Base-by-base conservation (phyloP, 257 asterid species). In the Rhazya stricta region DNA sequence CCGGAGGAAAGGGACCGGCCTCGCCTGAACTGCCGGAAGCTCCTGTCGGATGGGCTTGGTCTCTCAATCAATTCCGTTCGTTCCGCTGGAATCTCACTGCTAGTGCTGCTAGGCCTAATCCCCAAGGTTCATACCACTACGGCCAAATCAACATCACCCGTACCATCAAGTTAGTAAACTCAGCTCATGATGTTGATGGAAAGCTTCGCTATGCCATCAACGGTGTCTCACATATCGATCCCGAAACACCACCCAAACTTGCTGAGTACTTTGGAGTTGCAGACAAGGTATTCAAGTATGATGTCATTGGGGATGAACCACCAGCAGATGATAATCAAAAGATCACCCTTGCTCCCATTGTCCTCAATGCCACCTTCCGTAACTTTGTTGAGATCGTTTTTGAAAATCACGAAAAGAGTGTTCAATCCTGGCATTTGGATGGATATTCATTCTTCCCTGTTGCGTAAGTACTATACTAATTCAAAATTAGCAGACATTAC, bases 81-180 rank as follows among this genome's bases (percentile, higher is more conserved):
- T 77, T 85, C 62, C 68, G 89, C 8, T 90, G 96, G 96, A 90
- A 90, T 61, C 71, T 90, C 1, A 90, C 93, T 0, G 93, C 93
- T 29, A 88, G 90, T 43, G 92, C 96, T 13, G 96, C 96, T 34
- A 83, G 96, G 74, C 96, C 96, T 23, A 89, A 87, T 30, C 93
- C 96, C 0, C 93, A 90, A 69, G 96, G 96, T 0, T 90, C 96
- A 0, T 90, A 90, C 76, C 96, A 86, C 50, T 89, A 89, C 15
- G 93, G 96, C 0, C 71, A 86, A 13, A 88, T 90, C 81, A 85
- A 88, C 69, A 82, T 90, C 66, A 86, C 93, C 0, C 85, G 91
- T 6, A 90, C 96, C 2, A 83, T 90, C 69, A 84, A 79, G 76
- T 53, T 90, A 0, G 88, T 74, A 9, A 83, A 75, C 15, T 37